Percentiles rank a stretch among this genome's conserved stretches.
These are phyloP conservation scores for Plectosphaerella sp. DNA, from an alignment of 2,329 filamentous ascomycete genomes.

Conservation along the genomic window DNA sequence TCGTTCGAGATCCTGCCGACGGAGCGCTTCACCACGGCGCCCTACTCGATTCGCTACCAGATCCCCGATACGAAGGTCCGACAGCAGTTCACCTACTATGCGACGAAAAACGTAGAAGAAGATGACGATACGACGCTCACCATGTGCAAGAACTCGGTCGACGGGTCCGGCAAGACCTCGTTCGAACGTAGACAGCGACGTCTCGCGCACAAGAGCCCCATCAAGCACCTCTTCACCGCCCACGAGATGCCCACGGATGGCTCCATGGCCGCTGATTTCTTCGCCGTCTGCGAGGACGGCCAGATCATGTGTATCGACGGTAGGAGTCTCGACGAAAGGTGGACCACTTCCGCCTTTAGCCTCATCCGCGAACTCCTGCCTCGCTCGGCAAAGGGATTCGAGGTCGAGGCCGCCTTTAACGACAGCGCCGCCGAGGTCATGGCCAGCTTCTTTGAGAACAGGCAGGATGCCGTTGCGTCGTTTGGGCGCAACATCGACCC, in stretches of 20 bases:
- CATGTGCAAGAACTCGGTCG: conserved; percentile 53
- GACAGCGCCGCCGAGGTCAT: conserved; percentile 42
- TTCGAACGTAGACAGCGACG: conserved; percentile 13
- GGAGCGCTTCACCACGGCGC: conserved; percentile 58
- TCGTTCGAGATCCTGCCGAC: conserved; percentile 65
- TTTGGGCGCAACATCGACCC: conserved; percentile 43
- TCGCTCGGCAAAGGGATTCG: conserved; percentile 26
- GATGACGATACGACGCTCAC: conserved; percentile 43
- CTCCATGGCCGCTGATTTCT: conserved; percentile 28
- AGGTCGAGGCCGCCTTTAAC: conserved; percentile 45
- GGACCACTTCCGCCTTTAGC: conserved; percentile 37
- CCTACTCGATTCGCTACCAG: conserved; percentile 53
- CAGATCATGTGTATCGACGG: conserved; percentile 57
- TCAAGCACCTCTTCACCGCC: conserved; percentile 38
- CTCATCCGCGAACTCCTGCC: conserved; percentile 36
- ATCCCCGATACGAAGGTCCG: conserved; percentile 41
- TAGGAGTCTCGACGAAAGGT: conserved; percentile 44
- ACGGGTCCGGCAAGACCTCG: conserved; percentile 24
- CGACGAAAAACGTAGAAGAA: conserved; percentile 32
- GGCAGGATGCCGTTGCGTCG: conserved; percentile 45
- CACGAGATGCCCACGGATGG: conserved; percentile 12
- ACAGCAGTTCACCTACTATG: conserved; percentile 57
- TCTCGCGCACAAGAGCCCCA: conserved; percentile 23
- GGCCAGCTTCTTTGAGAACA: conserved; percentile 51
- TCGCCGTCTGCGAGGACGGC: conserved; percentile 57